Base-by-base conservation (phyloP, 2,329 filamentous ascomycete genomes). In the Amylocarpus encephaloides region DNA sequence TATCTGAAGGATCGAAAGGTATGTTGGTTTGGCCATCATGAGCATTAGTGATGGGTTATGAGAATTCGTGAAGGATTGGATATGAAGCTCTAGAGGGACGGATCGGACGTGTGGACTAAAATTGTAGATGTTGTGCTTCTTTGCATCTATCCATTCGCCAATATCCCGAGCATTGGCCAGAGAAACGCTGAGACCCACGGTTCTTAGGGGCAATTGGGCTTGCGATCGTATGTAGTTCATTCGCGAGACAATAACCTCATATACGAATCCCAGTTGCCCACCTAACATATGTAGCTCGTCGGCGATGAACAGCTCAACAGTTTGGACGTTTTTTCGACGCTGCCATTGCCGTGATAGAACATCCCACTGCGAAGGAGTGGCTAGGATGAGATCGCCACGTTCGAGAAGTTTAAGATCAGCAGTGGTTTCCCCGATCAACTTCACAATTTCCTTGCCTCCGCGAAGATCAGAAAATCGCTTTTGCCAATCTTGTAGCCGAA, bases 1-100 rank as follows among this genome's bases (percentile, higher is more conserved):
- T 67, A 95, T 80, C 62, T 95, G 89, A 2, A 89, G 80, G 59
- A 98, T 88, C 2, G 92, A 87, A 53, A 88, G 75, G 67, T 96
- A 97, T 1, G 89, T 85, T 16, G 94, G 94, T 68, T 94, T 92
- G 13, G 91, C 89, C 93, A 98, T 98, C 12, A 93, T 91, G 59
- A 98, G 79, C 93, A 98, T 98, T 36, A 98, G 78, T 10, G 93
- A 97, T 3, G 93, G 94, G 72, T 95, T 96, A 66, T 98, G 94
- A 42, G 94, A 90, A 53, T 95, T 95, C 26, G 85, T 88, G 71
- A 93, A 98, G 1, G 91, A 92, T 69, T 98, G 93, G 43, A 98
- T 86, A 66, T 96, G 90, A 50, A 98, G 79, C 67, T 97, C 92
- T 30, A 98, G 73, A 18, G 92, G 91, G 15, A 96, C 82, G 1